Base-by-base conservation (phyloP, 2,329 filamentous ascomycete genomes). In the Diaporthe helianthi region DNA sequence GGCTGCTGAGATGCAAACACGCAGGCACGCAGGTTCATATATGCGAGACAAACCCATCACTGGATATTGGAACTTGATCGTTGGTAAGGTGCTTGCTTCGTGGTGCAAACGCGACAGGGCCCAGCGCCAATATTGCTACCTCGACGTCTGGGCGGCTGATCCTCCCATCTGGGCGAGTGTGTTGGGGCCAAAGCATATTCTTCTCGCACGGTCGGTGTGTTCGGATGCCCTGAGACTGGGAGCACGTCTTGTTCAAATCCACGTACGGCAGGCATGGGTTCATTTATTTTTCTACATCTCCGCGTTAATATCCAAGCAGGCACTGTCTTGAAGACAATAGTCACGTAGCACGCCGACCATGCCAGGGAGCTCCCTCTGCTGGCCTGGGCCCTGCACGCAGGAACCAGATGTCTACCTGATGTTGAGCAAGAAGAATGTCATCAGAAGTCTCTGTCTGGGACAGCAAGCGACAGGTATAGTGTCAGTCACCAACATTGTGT, bases 181-280 rank as follows among this genome's bases (percentile, higher is more conserved):
- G 24, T 44, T 26, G 47, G 41, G 58, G 58, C 33, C 58, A 49
- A 33, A 61, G 41, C 41, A 61, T 33, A 19, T 61, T 33, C 10
- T 26, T 47, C 58, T 13, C 41, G 58, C 58, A 33, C 58, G 44
- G 58, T 29, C 44, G 44, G 22, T 63, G 58, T 36, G 58, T 49
- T 63, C 58, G 58, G 44, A 63, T 63, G 58, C 4, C 44, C 44
- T 41, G 58, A 31, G n/a, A 36, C n/a, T 22, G 33, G 26, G 19
- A 49, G n/a, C 6, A 61, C 22, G 17, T 31, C 24, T 47, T 47
- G 6, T 33, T 31, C 17, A 22, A 17, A 26, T 19, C 19, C 6
- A 61, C 26, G 12, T 8, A 24, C 22, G 22, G 13, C 24, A 12
- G 58, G n/a, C 29, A n/a, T n/a, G n/a, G n/a, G n/a, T 49, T 47